Conservation (phyloP, 768 basidiomycete genomes). For the Termitomyces sp. region DNA sequence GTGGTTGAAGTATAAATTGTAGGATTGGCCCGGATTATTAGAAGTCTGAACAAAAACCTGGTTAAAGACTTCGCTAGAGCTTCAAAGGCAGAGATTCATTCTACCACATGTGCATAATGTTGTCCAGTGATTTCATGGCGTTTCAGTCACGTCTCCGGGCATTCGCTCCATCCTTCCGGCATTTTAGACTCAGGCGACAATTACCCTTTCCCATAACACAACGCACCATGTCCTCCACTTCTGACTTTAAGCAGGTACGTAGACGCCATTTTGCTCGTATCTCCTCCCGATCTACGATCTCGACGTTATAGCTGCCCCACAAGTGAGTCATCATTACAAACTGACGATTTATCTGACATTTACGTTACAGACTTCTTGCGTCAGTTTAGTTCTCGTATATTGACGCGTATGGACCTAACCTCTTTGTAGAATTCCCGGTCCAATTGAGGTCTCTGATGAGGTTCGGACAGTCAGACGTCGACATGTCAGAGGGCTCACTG, state of each 20-base stretch:
- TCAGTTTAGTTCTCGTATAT: conserved; percentile 21
- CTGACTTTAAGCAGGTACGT: conserved; percentile 27
- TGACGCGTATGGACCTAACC: conserved; percentile 1
- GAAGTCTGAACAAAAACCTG: neutral
- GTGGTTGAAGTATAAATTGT: no score
- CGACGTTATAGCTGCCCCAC: conserved; percentile 25
- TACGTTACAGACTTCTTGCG: conserved; percentile 41
- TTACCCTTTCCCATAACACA: neutral
- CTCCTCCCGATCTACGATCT: neutral
- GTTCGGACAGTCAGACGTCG: conserved; percentile 13
- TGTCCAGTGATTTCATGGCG: conserved; percentile 14
- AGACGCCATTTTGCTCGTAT: neutral
- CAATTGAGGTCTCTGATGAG: conserved; percentile 55
- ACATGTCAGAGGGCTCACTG: neutral
- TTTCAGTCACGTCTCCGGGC: conserved; percentile 10
- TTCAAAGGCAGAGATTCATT: conserved; percentile 4
- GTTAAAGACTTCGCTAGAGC: neutral
- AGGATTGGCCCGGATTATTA: neutral
- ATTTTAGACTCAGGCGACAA: conserved; percentile 7
- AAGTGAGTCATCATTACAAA: conserved; percentile 28
- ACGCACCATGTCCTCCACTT: conserved; percentile 17
- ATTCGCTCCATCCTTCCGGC: conserved; percentile 11
- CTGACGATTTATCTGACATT: conserved; percentile 13
- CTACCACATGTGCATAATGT: conserved; percentile 6
- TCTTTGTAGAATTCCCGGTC: conserved; percentile 51